A percentile compares a stretch with the other conserved stretches of the same genome.
phyloP scores from a whole-genome alignment of 208 protist genomes.

The Lotmaria passim region DNA sequence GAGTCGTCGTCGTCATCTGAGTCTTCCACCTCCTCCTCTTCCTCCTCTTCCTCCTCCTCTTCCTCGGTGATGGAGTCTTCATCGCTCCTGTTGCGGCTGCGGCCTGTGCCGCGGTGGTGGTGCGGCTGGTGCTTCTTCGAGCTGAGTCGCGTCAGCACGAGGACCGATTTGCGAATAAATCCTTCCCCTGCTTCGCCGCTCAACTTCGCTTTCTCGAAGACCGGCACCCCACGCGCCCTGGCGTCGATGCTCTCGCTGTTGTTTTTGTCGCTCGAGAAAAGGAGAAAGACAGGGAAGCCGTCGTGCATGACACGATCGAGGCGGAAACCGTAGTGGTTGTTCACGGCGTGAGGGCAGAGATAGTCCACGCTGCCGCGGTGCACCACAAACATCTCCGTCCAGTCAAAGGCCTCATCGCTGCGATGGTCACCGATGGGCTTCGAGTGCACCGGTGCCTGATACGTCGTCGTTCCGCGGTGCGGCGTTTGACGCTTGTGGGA shows the following conservation, averaged over 20 bases:
- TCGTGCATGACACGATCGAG: slow-evolving; percentile 68
- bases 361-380: slow-evolving; percentile 70
- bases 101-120: not conserved
- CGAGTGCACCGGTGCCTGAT: slow-evolving; percentile 35
- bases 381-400: slow-evolving; percentile 65
- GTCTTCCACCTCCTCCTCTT: slow-evolving; percentile 11
- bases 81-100: slow-evolving; percentile 10
- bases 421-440: slow-evolving; percentile 32
- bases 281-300: slow-evolving; percentile 72
- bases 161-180: slow-evolving; percentile 25
- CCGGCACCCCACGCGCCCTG: slow-evolving; percentile 42
- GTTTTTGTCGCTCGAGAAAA: slow-evolving; percentile 54
- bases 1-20: slow-evolving; percentile 17
- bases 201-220: slow-evolving; percentile 55
- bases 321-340: slow-evolving; percentile 73
- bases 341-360: slow-evolving; percentile 46
- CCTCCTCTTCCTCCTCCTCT: slow-evolving; percentile 32
- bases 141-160: slow-evolving; percentile 49
- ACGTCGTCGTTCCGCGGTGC: slow-evolving; percentile 47
- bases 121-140: slow-evolving; percentile 32
- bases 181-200: slow-evolving; percentile 42
- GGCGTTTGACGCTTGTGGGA: slow-evolving; percentile 40
- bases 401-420: slow-evolving; percentile 72
- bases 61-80: slow-evolving; percentile 23
- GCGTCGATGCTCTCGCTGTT: slow-evolving; percentile 38